Conservation (phyloP, 2,329 filamentous ascomycete species). For the Phialophora macrospora region DNA sequence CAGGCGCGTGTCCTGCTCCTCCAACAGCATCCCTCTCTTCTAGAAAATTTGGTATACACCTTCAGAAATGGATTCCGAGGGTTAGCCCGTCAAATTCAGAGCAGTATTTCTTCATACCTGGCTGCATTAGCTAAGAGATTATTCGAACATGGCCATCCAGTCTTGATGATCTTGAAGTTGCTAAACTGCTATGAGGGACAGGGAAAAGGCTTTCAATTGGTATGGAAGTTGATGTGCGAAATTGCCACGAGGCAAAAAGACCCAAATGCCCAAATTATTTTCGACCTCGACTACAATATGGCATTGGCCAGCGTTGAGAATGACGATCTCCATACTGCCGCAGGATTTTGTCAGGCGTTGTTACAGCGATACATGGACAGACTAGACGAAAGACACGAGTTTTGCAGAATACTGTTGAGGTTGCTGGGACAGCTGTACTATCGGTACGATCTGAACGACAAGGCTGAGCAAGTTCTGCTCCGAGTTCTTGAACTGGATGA, state of each 20-base stretch:
- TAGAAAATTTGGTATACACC: background rate
- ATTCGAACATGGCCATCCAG: constrained; percentile 16
- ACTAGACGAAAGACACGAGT: background rate
- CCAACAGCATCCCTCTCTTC: background rate
- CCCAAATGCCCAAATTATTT: background rate
- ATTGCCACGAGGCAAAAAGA: constrained; percentile 5
- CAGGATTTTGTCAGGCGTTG: background rate
- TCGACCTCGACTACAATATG: background rate
- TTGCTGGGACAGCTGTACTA: background rate
- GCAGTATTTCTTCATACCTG: constrained; percentile 4
- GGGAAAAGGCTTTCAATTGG: background rate
- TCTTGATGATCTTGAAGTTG: constrained; percentile 18
- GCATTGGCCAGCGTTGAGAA: background rate
- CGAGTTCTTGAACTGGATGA: constrained; percentile 1
- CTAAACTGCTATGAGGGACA: background rate
- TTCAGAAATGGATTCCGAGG: too few relatives aligned
- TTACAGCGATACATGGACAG: background rate
- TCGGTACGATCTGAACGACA: background rate
- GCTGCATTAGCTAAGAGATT: constrained; percentile 9
- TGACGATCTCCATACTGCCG: constrained; percentile 1
- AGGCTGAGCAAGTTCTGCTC: background rate
- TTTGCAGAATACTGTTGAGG: background rate
- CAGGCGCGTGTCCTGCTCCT: background rate
- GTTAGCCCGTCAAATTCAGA: too few relatives aligned
- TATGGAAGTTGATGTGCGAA: constrained; percentile 14